Evolutionary conservation across 208 protist genomes (phyloP), one percentile per base, ranked within the genome.

Genomic region (Wallacemonas collosoma): DNA sequence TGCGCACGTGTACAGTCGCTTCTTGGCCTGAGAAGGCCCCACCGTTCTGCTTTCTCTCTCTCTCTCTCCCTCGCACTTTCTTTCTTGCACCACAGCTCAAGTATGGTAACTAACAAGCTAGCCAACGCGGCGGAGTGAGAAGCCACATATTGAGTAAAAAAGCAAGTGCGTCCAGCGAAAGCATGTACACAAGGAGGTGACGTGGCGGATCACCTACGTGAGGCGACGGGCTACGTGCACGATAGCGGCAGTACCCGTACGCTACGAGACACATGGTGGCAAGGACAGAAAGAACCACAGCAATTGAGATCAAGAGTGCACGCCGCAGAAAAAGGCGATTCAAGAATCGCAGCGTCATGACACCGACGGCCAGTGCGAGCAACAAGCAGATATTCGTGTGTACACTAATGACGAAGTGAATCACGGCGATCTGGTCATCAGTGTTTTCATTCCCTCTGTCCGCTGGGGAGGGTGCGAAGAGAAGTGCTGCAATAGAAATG

Each of bases 121-220:
- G 15, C 15, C 60, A 65, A 50, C 60, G 60, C 8, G 17, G 36
- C 44, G 57, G 3, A 4, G 14, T 45, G 39, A 65, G 17, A 44
- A 65, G 60, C 36, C 40, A 65, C 8, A 35, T 35, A 50, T 65
- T 65, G n/a, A 65, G 50, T 53, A 15, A 3, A 51, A 65, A 65
- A 65, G 60, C 60, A 50, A 65, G 4, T 36, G 41, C 38, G 60
- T 65, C 60, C 60, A 63, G 38, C 36, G 44, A 8, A 44, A 63
- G 38, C 57, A 63, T 45, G 39, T 8, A 63, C 8, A 65, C 38
- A 14, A 65, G 60, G 4, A 1, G 40, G 41, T 65, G 60, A 41
- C 41, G 8, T 8, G 40, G 5, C n/a, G 14, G 53, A n/a, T 58
- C n/a, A n/a, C 26, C 26, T 26, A 7, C 14, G 9, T 63, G 36